Base-by-base conservation (phyloP, 176 grass and related monocot genomes). In the Carex pumila region DNA sequence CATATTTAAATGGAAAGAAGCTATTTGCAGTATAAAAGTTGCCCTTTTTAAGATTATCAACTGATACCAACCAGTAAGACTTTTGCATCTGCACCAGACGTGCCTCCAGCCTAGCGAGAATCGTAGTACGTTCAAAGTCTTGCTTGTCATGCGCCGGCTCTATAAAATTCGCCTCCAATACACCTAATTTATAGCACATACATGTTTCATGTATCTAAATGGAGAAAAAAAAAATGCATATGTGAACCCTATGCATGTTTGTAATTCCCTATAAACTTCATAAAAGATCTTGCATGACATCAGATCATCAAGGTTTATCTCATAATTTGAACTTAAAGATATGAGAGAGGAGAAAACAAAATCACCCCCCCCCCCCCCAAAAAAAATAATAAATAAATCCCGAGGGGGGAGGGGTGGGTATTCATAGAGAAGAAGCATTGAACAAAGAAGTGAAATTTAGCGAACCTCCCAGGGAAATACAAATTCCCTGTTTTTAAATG, bases 81-180 rank as follows among this genome's bases (percentile, higher is more conserved):
- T 95, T 99, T 71, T 99, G 96, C 93, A 99, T 95, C 82, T 92
- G 93, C 87, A 93, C 32, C 74, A 99, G 84, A 73, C 90, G 91
- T 83, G 83, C 2, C 81, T 95, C 96, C 60, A 99, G 93, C 90
- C 96, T 93, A 62, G 85, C 62, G 69, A 98, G 91, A 90, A 99
- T 94, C 78, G 93, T 99, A 63, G 96, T 99, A 34, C 93, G 91
- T 79, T 99, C 96, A 45, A 98, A 98, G 71, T 93, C 96, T 65
- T 95, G 96, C 89, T 98, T 98, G 94, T 98, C 96, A 89, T 98
- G 96, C 79, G 96, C 93, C 85, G 96, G 96, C 71, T 98, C 96
- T 81, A 98, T 88, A 77, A 98, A 98, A 80, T 98, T 98, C 39
- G 92, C 95, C 75, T 98, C 95, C 63, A 98, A 84, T 65, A 98